phyloP scores from a whole-genome alignment of 2,329 filamentous ascomycete species.

The Fusarium avenaceum region DNA sequence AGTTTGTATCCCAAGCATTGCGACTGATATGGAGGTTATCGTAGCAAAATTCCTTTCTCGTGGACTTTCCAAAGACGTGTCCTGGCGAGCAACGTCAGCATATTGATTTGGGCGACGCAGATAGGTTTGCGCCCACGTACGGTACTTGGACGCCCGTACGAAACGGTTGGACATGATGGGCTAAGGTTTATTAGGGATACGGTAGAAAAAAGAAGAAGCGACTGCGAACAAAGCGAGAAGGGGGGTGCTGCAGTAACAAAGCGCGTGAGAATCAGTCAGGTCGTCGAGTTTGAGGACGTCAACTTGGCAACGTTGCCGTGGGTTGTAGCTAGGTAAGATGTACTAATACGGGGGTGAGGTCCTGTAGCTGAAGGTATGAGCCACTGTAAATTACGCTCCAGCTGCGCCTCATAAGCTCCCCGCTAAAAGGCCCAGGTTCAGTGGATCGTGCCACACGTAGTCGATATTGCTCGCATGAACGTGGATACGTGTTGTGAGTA shows the following conservation, averaged over 20 bases:
- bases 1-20: constrained; percentile 99
- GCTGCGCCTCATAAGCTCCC: constrained; percentile 47
- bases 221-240: constrained; percentile 17
- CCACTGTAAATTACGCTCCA: constrained; percentile 40
- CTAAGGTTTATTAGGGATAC: constrained; percentile 37
- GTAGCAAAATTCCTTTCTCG: constrained; percentile 98
- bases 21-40: constrained; percentile 97
- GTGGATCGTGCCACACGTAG: constrained; percentile 30
- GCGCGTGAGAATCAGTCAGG: constrained; percentile 23
- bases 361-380: constrained; percentile 33
- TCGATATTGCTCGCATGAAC: constrained; percentile 21
- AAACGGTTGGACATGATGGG: constrained; percentile 72
- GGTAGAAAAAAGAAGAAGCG: constrained; percentile 11
- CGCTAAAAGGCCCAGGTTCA: constrained; percentile 23
- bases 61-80: constrained; percentile 97
- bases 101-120: constrained; percentile 39
- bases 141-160: constrained; percentile 77
- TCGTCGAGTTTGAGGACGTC: constrained; percentile 22
- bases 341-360: constrained; percentile 27
- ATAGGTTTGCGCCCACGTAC: constrained; percentile 61
- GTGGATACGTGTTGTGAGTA: constrained; percentile 20
- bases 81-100: constrained; percentile 67
- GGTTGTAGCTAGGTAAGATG: constrained; percentile 42
- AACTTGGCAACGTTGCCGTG: constrained; percentile 42
- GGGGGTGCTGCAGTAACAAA: constrained; percentile 12